Evolutionary conservation across 345 rosid genomes (phyloP), one percentile per base, ranked within the genome.

Genomic region (Anacardium occidentale): DNA sequence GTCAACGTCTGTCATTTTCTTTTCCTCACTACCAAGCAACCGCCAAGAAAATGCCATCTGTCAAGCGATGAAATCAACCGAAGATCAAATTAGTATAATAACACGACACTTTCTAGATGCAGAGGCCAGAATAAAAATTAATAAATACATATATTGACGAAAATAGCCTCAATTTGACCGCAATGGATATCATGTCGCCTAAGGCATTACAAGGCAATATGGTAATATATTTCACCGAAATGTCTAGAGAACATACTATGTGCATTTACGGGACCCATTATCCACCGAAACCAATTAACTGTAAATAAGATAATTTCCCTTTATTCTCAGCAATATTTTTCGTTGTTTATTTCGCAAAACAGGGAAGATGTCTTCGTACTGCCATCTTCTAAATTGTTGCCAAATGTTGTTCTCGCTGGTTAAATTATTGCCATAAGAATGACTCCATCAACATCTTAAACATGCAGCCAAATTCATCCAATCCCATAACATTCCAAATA

Each of bases 21-120:
- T 29, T 52, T 5, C 20, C 24, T 10, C 12, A 54, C 61, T 4
- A 56, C 53, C 32, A 29, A 29, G n/a, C 24, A 25, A 4, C 42
- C 17, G 55, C 55, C 64, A 12, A 58, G 5, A 44, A 57, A 44
- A 57, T 21, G 64, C 55, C 24, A 58, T 25, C 73, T 68, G 62
- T 2, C 61, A 20, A 29, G 2, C 11, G n/a, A 5, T 10, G 40
- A 10, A 52, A n/a, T n/a, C 8, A 63, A 22, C 32, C 20, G 47
- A 22, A 45, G 12, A 13, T 56, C 24, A 21, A 21, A 53, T 69
- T 18, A 69, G 72, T 18, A 69, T 34, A 17, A 25, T 29, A 11
- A 13, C 44, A 9, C 20, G 24, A 61, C 10, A 32, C 32, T 48
- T n/a, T n/a, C n/a, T n/a, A n/a, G n/a, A n/a, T n/a, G n/a, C n/a